Evolutionary conservation across 768 basidiomycete genomes (phyloP).

Genomic region (Gelatoporia subvermispora): DNA sequence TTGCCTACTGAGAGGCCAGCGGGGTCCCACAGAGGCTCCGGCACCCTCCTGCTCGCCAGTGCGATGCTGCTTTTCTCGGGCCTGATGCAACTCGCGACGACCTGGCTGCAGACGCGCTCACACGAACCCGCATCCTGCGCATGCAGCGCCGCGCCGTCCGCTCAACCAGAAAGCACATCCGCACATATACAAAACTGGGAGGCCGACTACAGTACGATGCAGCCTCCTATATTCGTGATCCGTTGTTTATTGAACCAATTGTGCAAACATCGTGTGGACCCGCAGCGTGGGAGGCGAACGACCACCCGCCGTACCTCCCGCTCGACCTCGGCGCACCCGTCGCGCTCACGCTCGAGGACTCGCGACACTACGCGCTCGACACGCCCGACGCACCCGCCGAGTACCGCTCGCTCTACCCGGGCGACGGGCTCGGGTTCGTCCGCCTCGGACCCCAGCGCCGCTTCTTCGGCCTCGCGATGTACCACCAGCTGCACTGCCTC

Average conservation of each 20-base stretch:
- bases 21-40: neutral
- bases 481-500: slow-evolving; percentile 21
- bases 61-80: neutral
- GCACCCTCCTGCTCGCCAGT: neutral
- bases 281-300: neutral
- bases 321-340: neutral
- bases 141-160: too few species aligned
- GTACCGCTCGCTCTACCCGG: slow-evolving; percentile 24
- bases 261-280: too few species aligned
- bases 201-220: too few species aligned
- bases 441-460: slow-evolving; percentile 19
- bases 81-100: neutral
- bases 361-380: slow-evolving; percentile 21
- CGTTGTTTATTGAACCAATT: too few species aligned
- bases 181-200: too few species aligned
- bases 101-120: neutral
- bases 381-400: slow-evolving; percentile 21
- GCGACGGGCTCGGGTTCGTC: slow-evolving; percentile 14
- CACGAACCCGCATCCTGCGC: too few species aligned
- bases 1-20: too few species aligned
- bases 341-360: neutral
- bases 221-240: too few species aligned
- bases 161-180: too few species aligned
- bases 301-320: neutral
- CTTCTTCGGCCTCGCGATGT: slow-evolving; percentile 19